Conservation (phyloP, 495 filamentous ascomycete species). For the Hyaloscypha bicolor region DNA sequence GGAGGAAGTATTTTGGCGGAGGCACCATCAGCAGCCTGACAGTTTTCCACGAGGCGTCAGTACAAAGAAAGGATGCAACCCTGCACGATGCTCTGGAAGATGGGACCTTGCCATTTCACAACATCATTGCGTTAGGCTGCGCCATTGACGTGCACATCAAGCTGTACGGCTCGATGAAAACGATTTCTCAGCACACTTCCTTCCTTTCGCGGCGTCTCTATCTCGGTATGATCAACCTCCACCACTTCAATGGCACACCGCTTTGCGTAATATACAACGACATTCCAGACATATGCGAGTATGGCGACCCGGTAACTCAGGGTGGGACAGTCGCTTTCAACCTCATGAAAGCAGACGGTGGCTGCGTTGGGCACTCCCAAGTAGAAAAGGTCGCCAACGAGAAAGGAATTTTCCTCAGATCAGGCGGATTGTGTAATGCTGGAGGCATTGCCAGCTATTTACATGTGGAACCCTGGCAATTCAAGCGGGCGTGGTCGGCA, state of each 20-base stretch:
- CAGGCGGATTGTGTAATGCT: conserved; percentile 67
- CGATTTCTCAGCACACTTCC: conserved; percentile 64
- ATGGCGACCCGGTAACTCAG: conserved; percentile 60
- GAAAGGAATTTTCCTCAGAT: conserved; percentile 66
- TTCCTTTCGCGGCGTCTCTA: conserved; percentile 57
- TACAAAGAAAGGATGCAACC: conserved; percentile 50
- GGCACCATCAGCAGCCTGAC: conserved; percentile 75
- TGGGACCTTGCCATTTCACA: conserved; percentile 79
- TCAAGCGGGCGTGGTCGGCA: conserved; percentile 60
- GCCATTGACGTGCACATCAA: conserved; percentile 67
- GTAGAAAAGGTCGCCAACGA: conserved; percentile 66
- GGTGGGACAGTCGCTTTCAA: conserved; percentile 77
- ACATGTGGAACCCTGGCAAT: conserved; percentile 54
- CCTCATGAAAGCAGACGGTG: conserved; percentile 54
- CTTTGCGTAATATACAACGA: conserved; percentile 66
- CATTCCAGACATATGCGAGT: conserved; percentile 41
- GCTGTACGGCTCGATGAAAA: conserved; percentile 63
- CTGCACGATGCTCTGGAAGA: conserved; percentile 75
- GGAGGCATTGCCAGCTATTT: conserved; percentile 54
- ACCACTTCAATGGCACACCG: conserved; percentile 59
- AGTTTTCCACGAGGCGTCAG: conserved; percentile 63
- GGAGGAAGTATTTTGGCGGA: conserved; percentile 74
- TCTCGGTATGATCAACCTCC: conserved; percentile 49
- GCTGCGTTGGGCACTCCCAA: conserved; percentile 56
- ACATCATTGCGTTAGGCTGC: conserved; percentile 68